Base-by-base conservation (phyloP, 1,139 yeast genomes). In the Yamadazyma dendronema region DNA sequence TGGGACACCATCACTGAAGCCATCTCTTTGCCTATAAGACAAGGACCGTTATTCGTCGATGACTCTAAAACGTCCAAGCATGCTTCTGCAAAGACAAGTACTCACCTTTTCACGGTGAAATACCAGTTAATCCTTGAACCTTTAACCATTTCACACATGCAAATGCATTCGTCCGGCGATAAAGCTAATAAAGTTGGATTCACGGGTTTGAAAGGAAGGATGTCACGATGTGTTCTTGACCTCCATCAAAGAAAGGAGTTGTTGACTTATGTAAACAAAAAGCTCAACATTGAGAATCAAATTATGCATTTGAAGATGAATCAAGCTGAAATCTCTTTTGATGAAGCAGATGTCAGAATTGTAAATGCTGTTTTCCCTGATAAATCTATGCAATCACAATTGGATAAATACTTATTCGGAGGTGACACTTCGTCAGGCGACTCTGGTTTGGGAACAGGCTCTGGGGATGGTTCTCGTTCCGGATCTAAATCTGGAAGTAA, bases 211-310 rank as follows among this genome's bases (percentile, higher is more conserved):
- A 92, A 92, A 57, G 88, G 84, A 2, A 80, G 79, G 47, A 76
- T 84, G 19, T 69, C 76, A 3, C 67, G 69, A 6, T 87, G 90
- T 51, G 60, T 74, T 3, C 68, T 92, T 63, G 97, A 90, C 54
- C 59, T 90, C 25, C 97, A 92, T 54, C 97, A 71, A 52, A 70
- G 95, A 33, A 83, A 86, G 48, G 92, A 87, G 53, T 71, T 81
- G 16, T 67, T 77, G 4, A 70, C 75, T 3, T 79, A 79, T 49
- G 72, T 76, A 24, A 81, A 81, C 45, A 69, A 77, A 35, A 70
- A 74, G 23, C 67, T 81, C 35, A 74, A 80, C 37, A 72, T 81
- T 21, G 75, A 81, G 46, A 75, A 77, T 40, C 70, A 69, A 40
- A 57, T 77, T 1, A 67, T 75, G 54, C 77, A 74, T 38, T 73